Percentiles rank a stretch among this genome's conserved stretches.
Evolutionary conservation across 208 protist species (phyloP).

Genomic region (Trypanosoma theileri): DNA sequence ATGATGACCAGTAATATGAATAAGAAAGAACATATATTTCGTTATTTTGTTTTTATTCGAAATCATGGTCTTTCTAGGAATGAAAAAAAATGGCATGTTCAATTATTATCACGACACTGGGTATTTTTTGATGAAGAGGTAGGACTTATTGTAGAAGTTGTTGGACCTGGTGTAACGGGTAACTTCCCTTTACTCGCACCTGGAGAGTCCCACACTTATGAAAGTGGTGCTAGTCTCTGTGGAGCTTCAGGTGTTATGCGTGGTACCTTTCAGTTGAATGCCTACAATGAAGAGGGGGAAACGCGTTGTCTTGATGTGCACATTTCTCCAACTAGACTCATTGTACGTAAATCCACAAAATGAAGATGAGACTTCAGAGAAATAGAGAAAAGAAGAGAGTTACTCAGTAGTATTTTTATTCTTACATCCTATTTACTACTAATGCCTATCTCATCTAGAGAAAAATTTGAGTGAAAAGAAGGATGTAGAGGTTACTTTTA

Average conservation of each 20-base stretch:
- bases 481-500: neutral
- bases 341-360: conserved; percentile 6
- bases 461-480: neutral
- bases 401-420: no score
- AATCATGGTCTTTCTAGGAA: conserved; percentile 59
- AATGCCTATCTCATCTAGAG: no score
- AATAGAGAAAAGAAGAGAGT: neutral
- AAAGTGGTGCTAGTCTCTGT: conserved; percentile 58
- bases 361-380: neutral
- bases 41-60: conserved; percentile 81
- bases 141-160: conserved; percentile 60
- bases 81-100: conserved; percentile 68
- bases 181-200: conserved; percentile 76
- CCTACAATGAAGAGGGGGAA: conserved; percentile 69
- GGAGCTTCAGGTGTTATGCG: conserved; percentile 67
- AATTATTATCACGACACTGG: conserved; percentile 79
- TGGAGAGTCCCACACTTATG: conserved; percentile 76
- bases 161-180: conserved; percentile 66
- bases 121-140: conserved; percentile 55
- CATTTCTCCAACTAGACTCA: conserved; percentile 67
- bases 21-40: conserved; percentile 54
- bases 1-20: neutral
- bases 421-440: no score
- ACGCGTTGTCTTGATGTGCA: conserved; percentile 68
- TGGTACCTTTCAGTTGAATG: conserved; percentile 84